These are phyloP conservation scores for Scheffersomyces spartinae DNA, from an alignment of 805 yeast genomes.

Conservation along the genomic window DNA sequence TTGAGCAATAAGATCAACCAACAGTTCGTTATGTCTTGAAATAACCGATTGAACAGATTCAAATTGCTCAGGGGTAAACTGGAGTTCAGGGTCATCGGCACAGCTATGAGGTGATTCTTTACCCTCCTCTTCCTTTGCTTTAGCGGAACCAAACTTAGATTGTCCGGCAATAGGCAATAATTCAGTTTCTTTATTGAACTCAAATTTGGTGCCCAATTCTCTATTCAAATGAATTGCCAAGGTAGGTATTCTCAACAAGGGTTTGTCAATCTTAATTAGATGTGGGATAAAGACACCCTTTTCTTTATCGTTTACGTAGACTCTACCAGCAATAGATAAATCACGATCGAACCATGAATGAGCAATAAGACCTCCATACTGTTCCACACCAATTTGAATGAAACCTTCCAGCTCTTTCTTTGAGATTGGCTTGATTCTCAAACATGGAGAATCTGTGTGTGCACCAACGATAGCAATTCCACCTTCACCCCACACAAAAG, in stretches of 20 bases:
- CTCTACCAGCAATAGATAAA: conserved; percentile 84
- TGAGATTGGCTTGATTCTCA: conserved; percentile 82
- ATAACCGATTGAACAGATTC: conserved; percentile 53
- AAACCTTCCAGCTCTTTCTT: conserved; percentile 62
- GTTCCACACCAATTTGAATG: conserved; percentile 84
- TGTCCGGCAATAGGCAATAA: conserved; percentile 78
- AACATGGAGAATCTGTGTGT: conserved; percentile 89
- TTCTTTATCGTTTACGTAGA: conserved; percentile 47
- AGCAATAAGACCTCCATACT: conserved; percentile 94
- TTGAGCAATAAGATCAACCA: conserved; percentile 57
- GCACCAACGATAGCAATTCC: conserved; percentile 89
- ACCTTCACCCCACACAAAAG: conserved; percentile 56
- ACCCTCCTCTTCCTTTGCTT: conserved; percentile 6
- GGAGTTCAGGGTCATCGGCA: conserved; percentile 38
- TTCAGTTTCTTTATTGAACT: conserved; percentile 82
- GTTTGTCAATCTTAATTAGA: conserved; percentile 70
- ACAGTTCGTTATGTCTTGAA: conserved; percentile 65
- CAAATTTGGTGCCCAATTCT: conserved; percentile 66
- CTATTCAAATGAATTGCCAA: conserved; percentile 86
- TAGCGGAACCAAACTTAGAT: conserved; percentile 11
- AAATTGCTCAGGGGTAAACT: conserved; percentile 41
- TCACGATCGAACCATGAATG: conserved; percentile 97
- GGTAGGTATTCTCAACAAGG: conserved; percentile 85
- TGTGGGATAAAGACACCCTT: conserved; percentile 45
- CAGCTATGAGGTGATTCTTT: conserved; percentile 19